These are phyloP conservation scores for Syzygium jambos DNA, from an alignment of 345 rosid genomes.

Conservation along the genomic window DNA sequence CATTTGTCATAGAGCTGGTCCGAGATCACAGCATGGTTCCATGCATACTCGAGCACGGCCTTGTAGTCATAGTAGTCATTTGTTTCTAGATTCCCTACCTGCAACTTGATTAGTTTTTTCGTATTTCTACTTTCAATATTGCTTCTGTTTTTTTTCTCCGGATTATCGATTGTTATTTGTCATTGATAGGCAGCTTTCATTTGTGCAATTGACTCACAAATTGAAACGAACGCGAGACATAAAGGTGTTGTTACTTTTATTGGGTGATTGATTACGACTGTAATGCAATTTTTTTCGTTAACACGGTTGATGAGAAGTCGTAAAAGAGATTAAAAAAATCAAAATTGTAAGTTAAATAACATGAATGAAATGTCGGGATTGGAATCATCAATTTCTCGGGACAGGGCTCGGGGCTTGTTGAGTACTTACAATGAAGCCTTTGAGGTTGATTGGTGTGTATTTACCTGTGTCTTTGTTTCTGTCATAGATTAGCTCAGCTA, in stretches of 20 bases:
- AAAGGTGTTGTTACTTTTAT: not conserved
- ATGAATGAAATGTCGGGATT: not conserved
- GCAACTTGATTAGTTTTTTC: not conserved
- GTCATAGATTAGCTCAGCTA: constrained; percentile 47
- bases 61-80: constrained; percentile 31
- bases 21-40: constrained; percentile 59
- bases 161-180: not conserved
- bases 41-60: constrained; percentile 56
- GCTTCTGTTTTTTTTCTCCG: not conserved
- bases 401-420: not conserved
- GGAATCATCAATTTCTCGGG: not conserved
- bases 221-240: not conserved
- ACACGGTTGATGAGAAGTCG: not conserved
- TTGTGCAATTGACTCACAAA: not conserved
- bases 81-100: constrained; percentile 59
- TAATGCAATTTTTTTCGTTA: not conserved
- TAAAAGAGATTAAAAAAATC: not conserved
- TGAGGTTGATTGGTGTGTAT: constrained; percentile 23
- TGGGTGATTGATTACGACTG: not conserved
- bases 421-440: constrained; percentile 18
- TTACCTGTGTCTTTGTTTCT: constrained; percentile 28
- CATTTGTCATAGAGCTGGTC: constrained; percentile 26
- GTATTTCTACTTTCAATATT: not conserved
- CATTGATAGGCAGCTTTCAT: too few species aligned
- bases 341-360: not conserved